Conservation (phyloP, 176 grass and related monocot genomes). For the Oryza glumipatula region DNA sequence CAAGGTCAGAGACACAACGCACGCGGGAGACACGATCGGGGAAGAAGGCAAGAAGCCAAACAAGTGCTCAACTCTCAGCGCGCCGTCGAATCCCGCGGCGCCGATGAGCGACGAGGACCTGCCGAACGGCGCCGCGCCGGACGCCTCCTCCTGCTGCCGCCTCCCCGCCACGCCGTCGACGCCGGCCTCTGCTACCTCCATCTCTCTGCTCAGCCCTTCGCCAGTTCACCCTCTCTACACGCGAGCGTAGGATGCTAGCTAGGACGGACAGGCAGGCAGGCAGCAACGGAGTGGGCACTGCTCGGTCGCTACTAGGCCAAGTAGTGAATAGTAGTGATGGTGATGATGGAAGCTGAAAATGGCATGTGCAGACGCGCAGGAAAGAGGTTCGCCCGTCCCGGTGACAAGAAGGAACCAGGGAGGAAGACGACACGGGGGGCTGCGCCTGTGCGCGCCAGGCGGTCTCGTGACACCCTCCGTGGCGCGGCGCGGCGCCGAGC, state of each 20-base stretch:
- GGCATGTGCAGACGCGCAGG: constrained; percentile 29
- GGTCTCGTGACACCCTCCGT: constrained; percentile 41
- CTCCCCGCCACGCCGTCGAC: constrained; percentile 3
- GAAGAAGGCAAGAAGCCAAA: background rate
- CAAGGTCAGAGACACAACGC: background rate
- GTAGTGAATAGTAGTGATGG: background rate
- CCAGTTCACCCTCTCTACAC: too few species aligned
- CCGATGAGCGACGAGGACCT: constrained; percentile 33
- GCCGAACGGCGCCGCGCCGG: constrained; percentile 35
- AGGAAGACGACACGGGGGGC: constrained; percentile 32
- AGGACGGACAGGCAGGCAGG: background rate
- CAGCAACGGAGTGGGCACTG: background rate
- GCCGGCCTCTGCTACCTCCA: constrained; percentile 20
- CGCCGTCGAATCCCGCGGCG: constrained; percentile 46
- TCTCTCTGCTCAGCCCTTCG: background rate
- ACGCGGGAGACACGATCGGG: background rate
- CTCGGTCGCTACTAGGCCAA: background rate
- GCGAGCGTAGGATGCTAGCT: background rate
- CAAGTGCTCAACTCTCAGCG: constrained; percentile 43
- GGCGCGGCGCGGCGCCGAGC: constrained; percentile 14
- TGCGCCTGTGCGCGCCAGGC: constrained; percentile 14
- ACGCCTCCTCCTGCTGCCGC: background rate
- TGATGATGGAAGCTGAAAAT: background rate
- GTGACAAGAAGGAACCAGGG: background rate
- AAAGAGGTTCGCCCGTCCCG: background rate